Base-by-base conservation (phyloP, 2,329 filamentous ascomycete species). In the Kalaharituber pfeilii region DNA sequence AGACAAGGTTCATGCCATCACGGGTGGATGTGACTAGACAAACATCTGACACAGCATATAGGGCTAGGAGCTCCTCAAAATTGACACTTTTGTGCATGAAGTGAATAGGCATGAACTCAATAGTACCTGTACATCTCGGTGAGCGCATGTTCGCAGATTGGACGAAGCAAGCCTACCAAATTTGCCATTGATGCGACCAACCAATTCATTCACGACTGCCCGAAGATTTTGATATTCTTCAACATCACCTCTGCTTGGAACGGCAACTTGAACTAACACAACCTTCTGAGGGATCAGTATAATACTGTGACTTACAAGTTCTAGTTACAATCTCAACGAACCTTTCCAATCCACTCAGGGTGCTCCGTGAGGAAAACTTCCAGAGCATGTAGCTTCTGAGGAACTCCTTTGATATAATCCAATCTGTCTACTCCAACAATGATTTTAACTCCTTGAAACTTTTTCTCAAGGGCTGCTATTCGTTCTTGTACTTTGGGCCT, bases 61-160 rank as follows among this genome's bases (percentile, higher is more conserved):
- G 59, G 8, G 62, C 62, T 50, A 93, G 88, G 30, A 98, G 79
- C 70, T 96, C 91, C 62, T 95, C 87, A 63, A 96, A 95, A 50
- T 80, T 80, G 65, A 96, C 87, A 3, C 86, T 94, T 71, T 95
- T 93, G 72, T 96, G 91, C 65, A 96, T 81, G 72, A 95, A 96
- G 70, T 96, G 91, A 63, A 98, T 96, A 1, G 91, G 91, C 83
- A 94, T 95, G 72, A 95, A 96, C 69, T 96, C 89, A 65, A 96
- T 83, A 28, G 88, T 95, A 67, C 89, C 75, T 77, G 54, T 8
- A 49, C 15, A 15, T 9, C 25, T 54, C 18, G 24, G 22, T 20
- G 33, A 29, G 11, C 25, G 4, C 24, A 42, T 18, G 33, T 2
- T 5, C 20, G 20, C 5, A 30, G 54, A 33, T 53, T 2, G 3